Percentiles rank a stretch among this genome's conserved stretches.
phyloP scores from a whole-genome alignment of 768 basidiomycete species.

The Termitomyces sp. region DNA sequence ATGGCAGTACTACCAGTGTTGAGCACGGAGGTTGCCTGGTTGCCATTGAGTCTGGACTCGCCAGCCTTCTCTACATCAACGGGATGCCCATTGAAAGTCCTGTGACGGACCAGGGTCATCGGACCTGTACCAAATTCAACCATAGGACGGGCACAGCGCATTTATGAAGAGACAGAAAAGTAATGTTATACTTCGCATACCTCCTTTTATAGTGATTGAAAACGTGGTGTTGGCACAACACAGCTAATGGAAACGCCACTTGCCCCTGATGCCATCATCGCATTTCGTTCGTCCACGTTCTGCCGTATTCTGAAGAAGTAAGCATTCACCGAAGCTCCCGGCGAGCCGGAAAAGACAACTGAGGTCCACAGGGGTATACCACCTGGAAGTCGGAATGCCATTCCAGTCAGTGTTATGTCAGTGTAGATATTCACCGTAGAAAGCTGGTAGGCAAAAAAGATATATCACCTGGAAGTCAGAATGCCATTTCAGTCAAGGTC shows the following conservation, averaged over 20 bases:
- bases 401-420: too few species aligned
- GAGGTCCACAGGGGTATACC: not conserved
- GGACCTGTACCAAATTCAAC: not conserved
- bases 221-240: not conserved
- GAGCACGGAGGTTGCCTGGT: not conserved
- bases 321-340: not conserved
- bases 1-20: not conserved
- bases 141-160: not conserved
- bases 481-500: not conserved
- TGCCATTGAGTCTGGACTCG: not conserved
- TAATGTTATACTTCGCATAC: not conserved
- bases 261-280: not conserved
- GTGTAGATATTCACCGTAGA: not conserved
- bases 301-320: not conserved
- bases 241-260: too few species aligned
- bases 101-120: conserved; percentile 1
- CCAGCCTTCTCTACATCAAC: conserved; percentile 11
- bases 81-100: conserved; percentile 8
- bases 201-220: not conserved
- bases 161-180: not conserved
- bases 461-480: not conserved
- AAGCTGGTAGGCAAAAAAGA: not conserved
- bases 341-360: not conserved
- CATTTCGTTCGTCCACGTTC: too few species aligned
- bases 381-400: not conserved